Evolutionary conservation across 306 rosid species (phyloP).

Genomic region (Malus sylvestris): DNA sequence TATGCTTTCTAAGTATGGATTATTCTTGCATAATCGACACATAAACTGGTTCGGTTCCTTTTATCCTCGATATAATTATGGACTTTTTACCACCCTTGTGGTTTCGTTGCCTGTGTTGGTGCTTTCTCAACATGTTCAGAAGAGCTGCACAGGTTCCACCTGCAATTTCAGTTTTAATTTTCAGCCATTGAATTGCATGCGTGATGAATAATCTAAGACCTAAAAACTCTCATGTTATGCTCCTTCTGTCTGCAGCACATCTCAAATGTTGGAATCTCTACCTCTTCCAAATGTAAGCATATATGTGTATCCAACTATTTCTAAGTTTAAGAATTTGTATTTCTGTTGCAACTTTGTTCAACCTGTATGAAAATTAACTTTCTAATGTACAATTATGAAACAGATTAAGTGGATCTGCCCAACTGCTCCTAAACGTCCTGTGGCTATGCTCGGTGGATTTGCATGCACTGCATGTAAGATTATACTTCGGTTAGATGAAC

Average conservation of each 20-base stretch:
- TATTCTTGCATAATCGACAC: neutral
- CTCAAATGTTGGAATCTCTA: slow-evolving; percentile 86
- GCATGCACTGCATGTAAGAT: slow-evolving; percentile 89
- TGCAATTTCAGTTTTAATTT: neutral
- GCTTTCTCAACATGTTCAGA: neutral
- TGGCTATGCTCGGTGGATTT: slow-evolving; percentile 87
- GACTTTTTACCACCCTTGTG: slow-evolving; percentile 1
- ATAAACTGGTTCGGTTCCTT: slow-evolving; percentile 1
- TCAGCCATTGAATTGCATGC: neutral
- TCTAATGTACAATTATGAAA: slow-evolving; percentile 2
- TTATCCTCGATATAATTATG: slow-evolving; percentile 16
- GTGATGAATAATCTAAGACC: neutral
- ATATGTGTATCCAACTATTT: slow-evolving; percentile 6
- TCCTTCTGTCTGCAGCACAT: slow-evolving; percentile 64
- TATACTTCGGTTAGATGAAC: neutral
- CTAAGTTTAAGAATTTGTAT: slow-evolving; percentile 12
- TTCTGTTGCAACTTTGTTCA: neutral
- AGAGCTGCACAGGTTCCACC: neutral
- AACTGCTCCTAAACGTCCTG: slow-evolving; percentile 98
- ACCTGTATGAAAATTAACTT: neutral
- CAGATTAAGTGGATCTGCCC: slow-evolving; percentile 99
- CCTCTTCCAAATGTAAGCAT: slow-evolving; percentile 79
- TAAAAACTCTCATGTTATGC: slow-evolving; percentile 27
- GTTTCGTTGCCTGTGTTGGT: slow-evolving; percentile 1
- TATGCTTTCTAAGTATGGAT: slow-evolving; percentile 12